These are phyloP conservation scores for Neoconidiobolus thromboides DNA, from an alignment of 371 early-diverging fungal species.

Conservation along the genomic window DNA sequence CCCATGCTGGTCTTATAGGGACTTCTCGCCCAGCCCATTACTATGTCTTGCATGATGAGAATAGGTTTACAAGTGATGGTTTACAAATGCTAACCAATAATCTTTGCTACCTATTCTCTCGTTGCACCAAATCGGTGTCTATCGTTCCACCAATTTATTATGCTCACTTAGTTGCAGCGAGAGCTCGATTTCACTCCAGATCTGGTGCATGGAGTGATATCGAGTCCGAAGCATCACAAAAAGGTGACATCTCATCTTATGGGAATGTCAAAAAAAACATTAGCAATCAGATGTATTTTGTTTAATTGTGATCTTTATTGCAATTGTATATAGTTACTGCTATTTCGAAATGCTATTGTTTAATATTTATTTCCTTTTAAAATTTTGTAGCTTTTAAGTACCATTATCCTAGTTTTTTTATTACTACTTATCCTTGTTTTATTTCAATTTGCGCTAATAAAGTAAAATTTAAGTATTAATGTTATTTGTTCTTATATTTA, in stretches of 20 bases:
- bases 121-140: slow-evolving; percentile 69
- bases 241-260: background rate
- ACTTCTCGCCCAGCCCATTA: slow-evolving; percentile 74
- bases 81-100: slow-evolving; percentile 55
- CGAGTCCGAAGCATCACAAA: background rate
- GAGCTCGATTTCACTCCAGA: slow-evolving; percentile 58
- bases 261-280: background rate
- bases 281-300: background rate
- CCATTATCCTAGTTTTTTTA: too few relatives aligned
- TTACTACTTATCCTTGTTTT: too few relatives aligned
- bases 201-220: background rate
- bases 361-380: too few relatives aligned
- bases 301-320: background rate
- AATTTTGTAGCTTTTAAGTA: too few relatives aligned
- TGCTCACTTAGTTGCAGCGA: slow-evolving; percentile 62
- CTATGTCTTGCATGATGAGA: slow-evolving; percentile 59
- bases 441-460: too few relatives aligned
- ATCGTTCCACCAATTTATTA: slow-evolving; percentile 67
- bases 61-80: slow-evolving; percentile 35
- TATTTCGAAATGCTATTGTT: too few relatives aligned
- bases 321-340: too few relatives aligned
- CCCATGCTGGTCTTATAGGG: slow-evolving; percentile 63
- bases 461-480: too few relatives aligned
- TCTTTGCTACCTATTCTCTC: slow-evolving; percentile 62
- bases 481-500: too few relatives aligned